Conservation (phyloP, 768 basidiomycete species). For the Pleurotus salmoneostramineus region DNA sequence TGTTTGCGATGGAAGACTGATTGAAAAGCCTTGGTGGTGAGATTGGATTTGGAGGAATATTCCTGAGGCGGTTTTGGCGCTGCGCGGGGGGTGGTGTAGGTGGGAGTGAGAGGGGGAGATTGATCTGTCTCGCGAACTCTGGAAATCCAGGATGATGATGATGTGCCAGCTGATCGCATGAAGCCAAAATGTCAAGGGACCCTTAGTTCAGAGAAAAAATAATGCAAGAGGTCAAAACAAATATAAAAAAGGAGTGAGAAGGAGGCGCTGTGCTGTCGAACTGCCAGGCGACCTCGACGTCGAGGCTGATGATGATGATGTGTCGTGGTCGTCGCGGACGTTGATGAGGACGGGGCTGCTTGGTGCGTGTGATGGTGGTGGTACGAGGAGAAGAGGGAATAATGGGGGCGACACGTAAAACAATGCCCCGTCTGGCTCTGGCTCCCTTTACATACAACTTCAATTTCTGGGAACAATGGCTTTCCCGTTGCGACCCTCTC, state of each 20-base stretch:
- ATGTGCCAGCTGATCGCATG: conserved; percentile 35
- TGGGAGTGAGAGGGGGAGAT: conserved; percentile 43
- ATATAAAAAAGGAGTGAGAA: background rate
- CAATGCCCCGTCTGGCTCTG: background rate
- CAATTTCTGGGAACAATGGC: background rate
- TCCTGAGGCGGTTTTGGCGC: conserved; percentile 29
- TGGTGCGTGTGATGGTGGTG: background rate
- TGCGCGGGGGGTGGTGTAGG: conserved; percentile 34
- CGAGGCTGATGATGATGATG: background rate
- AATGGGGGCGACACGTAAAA: background rate
- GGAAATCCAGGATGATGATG: conserved; percentile 32
- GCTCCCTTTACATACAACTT: background rate
- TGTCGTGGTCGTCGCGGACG: conserved; percentile 3
- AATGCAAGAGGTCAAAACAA: background rate
- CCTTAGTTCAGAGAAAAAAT: conserved; percentile 1
- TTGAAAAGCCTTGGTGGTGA: conserved; percentile 39
- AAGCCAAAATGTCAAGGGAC: conserved; percentile 12
- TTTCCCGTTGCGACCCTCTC: background rate
- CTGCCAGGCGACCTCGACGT: background rate
- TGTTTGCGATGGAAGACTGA: conserved; percentile 48
- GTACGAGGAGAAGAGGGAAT: background rate
- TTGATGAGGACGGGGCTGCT: background rate
- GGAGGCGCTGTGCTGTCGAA: conserved; percentile 3
- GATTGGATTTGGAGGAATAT: conserved; percentile 16
- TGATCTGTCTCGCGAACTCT: conserved; percentile 24